Conservation (phyloP, 495 filamentous ascomycete species). For the Xylona heveae region DNA sequence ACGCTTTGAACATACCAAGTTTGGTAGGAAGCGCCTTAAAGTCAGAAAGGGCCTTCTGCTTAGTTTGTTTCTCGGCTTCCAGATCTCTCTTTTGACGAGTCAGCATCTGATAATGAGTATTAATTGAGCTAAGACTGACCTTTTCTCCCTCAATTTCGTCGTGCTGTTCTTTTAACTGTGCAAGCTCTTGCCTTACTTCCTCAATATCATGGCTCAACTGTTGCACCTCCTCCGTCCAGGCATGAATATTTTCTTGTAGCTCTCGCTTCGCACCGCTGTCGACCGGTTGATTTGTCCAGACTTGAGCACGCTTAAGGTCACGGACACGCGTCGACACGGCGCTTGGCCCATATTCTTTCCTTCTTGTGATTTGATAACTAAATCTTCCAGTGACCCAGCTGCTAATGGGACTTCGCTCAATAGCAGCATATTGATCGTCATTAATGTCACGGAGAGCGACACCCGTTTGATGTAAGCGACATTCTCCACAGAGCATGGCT, state of each 20-base stretch:
- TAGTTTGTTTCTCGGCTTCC: slow-evolving; percentile 27
- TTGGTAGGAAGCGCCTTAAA: slow-evolving; percentile 46
- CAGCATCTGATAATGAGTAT: slow-evolving; percentile 4
- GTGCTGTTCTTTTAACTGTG: slow-evolving; percentile 18
- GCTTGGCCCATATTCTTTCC: slow-evolving; percentile 50
- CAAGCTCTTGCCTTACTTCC: slow-evolving; percentile 10
- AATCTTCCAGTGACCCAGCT: slow-evolving; percentile 43
- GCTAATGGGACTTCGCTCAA: slow-evolving; percentile 29
- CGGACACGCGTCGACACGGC: slow-evolving; percentile 43
- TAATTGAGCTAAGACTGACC: slow-evolving; percentile 10
- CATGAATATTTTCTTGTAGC: slow-evolving; percentile 20
- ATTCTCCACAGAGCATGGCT: slow-evolving; percentile 61
- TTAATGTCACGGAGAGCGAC: slow-evolving; percentile 38
- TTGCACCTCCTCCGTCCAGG: slow-evolving; percentile 17
- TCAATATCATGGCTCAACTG: slow-evolving; percentile 16
- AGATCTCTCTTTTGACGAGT: slow-evolving; percentile 18
- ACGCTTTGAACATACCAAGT: slow-evolving; percentile 28
- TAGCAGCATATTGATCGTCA: slow-evolving; percentile 35
- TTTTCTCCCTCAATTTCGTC: slow-evolving; percentile 19
- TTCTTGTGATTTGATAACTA: slow-evolving; percentile 33
- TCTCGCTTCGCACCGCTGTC: slow-evolving; percentile 36
- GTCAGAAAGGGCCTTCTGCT: slow-evolving; percentile 37
- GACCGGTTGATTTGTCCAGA: slow-evolving; percentile 63
- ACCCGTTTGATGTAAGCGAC: slow-evolving; percentile 40
- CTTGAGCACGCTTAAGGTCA: slow-evolving; percentile 27